Evolutionary conservation across 768 basidiomycete species (phyloP), one percentile per base, ranked within the genome.

Genomic region (Coprinopsis sp.): DNA sequence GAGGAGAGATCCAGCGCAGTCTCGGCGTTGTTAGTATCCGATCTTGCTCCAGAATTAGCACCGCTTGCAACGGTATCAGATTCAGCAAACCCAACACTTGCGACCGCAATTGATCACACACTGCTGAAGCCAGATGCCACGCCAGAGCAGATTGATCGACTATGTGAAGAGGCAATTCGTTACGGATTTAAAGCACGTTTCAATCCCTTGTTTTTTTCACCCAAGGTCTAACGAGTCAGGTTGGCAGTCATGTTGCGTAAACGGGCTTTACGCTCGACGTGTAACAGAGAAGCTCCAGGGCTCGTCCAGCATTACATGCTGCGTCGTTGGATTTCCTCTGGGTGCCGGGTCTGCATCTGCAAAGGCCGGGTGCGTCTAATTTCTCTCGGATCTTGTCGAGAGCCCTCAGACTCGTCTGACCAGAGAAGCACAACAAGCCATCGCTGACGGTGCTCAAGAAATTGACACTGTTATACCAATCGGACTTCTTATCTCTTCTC

Each of bases 381-480:
- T 13, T 1, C 10, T 16, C 31, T 13, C 8, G 16, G 6, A 23
- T 14, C 30, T 24, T 5, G 21, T 11, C 23, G 12, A 34, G n/a
- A 28, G 41, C 44, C 25, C 12, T 19, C 41, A 29, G 31, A 52
- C 42, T 30, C 51, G 12, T 41, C 34, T 27, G 30, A 36, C 39
- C 49, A 76, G 74, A 49, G 77, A 79, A 62, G 66, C 77, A 2
- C 57, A 56, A 49, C 64, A 70, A 44, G 77, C 76, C 4, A 67
- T 77, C 23, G 51, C 55, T 36, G 65, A 71, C 38, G 77, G 77
- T 6, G 76, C 77, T 3, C 59, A 63, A 6, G 77, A 78, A 54
- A 72, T 78, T 41, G 76, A 79, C 54, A 75, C 71, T 58, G 76
- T 78, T 1, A 59, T 79, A 34, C 73, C 73, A 51, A 64, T 78